A percentile compares a stretch with the other conserved stretches of the same genome.
Conservation (phyloP, 176 grass and related monocot species). For the Musa beccarii region DNA sequence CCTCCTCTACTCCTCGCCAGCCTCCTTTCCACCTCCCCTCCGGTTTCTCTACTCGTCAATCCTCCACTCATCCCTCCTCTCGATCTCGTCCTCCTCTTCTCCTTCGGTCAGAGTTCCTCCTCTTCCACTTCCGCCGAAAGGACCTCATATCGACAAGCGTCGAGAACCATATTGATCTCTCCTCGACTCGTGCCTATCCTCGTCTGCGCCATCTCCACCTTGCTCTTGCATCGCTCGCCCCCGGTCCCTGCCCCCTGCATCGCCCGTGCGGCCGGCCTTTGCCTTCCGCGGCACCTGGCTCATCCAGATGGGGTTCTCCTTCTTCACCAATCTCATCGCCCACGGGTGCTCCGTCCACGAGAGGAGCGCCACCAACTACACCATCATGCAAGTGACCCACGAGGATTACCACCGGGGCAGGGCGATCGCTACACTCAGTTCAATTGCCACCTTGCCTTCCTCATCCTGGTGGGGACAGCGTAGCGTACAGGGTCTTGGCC, state of each 20-base stretch:
- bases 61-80: constrained; percentile 49
- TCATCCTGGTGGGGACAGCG: constrained; percentile 39
- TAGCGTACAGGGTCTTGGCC: constrained; percentile 28
- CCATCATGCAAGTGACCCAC: constrained; percentile 83
- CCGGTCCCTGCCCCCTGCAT: constrained; percentile 27
- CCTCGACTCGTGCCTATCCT: constrained; percentile 69
- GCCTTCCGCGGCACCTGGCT: constrained; percentile 92
- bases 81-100: constrained; percentile 70
- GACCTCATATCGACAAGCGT: constrained; percentile 56
- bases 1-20: constrained; percentile 68
- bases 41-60: not conserved
- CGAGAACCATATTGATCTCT: constrained; percentile 95
- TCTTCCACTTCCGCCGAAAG: constrained; percentile 59
- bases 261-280: constrained; percentile 57
- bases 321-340: constrained; percentile 70
- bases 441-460: constrained; percentile 81
- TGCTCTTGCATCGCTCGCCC: constrained; percentile 50
- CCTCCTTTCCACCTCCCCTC: constrained; percentile 27
- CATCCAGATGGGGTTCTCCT: constrained; percentile 93
- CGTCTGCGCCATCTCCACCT: constrained; percentile 56
- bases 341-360: constrained; percentile 55
- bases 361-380: constrained; percentile 50
- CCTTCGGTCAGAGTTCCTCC: constrained; percentile 64
- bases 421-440: constrained; percentile 78
- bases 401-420: constrained; percentile 93